phyloP scores from a whole-genome alignment of 2,329 filamentous ascomycete species.

The Phaeoacremonium minimum region DNA sequence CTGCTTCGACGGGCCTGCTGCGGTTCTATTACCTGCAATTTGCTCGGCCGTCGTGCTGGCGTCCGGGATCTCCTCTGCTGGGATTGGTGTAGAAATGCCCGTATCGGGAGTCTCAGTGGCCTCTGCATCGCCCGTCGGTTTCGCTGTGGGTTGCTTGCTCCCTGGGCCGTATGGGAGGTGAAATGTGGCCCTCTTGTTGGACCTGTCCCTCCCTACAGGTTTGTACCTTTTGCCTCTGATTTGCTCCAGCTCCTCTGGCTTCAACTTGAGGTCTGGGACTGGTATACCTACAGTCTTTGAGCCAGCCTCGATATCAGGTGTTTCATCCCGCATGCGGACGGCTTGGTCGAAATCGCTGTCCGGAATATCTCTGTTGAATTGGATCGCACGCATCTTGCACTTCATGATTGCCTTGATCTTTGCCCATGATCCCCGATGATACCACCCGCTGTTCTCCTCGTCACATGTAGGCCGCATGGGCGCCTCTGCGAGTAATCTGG shows the following conservation, averaged over 20 bases:
- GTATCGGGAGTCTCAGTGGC: background rate
- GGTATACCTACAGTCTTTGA: slow-evolving; percentile 27
- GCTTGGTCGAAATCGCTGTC: slow-evolving; percentile 41
- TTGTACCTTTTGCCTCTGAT: slow-evolving; percentile 26
- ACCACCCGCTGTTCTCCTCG: slow-evolving; percentile 72
- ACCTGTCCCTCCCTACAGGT: slow-evolving; percentile 12
- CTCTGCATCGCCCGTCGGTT: background rate
- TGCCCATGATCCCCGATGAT: slow-evolving; percentile 71
- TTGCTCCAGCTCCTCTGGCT: slow-evolving; percentile 26
- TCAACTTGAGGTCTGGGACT: slow-evolving; percentile 32
- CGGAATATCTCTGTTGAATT: slow-evolving; percentile 47
- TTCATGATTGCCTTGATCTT: slow-evolving; percentile 88
- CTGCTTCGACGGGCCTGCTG: background rate
- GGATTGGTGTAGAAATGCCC: background rate
- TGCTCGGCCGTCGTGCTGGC: no score
- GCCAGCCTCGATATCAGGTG: slow-evolving; percentile 17
- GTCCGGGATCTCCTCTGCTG: background rate
- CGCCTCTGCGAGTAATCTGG: slow-evolving; percentile 59
- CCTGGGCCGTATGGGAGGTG: no score
- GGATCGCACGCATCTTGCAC: slow-evolving; percentile 70
- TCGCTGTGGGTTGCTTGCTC: no score
- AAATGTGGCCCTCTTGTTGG: slow-evolving; percentile 17
- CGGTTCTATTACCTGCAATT: slow-evolving; percentile 10
- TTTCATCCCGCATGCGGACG: slow-evolving; percentile 29
- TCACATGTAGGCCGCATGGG: slow-evolving; percentile 57